phyloP scores from a whole-genome alignment of 2,329 filamentous ascomycete species.

The Fonsecaea pedrosoi region DNA sequence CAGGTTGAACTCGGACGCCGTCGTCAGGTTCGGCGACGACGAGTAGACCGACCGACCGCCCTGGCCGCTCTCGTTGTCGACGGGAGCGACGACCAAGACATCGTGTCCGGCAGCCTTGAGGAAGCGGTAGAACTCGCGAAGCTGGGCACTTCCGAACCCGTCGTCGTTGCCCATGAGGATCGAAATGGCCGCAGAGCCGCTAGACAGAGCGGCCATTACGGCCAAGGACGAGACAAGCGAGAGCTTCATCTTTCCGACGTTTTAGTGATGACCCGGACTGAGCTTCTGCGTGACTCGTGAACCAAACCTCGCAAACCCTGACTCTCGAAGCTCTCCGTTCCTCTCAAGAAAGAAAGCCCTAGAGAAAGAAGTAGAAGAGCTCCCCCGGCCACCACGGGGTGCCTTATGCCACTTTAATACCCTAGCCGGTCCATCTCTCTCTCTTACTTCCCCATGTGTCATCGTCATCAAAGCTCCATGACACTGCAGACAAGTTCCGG shows the following conservation, averaged over 20 bases:
- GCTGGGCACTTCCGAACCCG: slow-evolving; percentile 52
- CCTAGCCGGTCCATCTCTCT: not conserved
- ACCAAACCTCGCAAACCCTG: slow-evolving; percentile 6
- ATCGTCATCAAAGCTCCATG: not conserved
- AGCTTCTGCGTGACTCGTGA: not conserved
- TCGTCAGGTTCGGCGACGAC: slow-evolving; percentile 47
- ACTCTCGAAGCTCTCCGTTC: slow-evolving; percentile 9
- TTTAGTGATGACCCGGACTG: not conserved
- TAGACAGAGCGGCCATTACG: slow-evolving; percentile 2
- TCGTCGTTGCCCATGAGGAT: slow-evolving; percentile 47
- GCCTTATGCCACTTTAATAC: slow-evolving; percentile 10
- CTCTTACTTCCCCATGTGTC: not conserved
- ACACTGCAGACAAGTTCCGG: slow-evolving; percentile 4
- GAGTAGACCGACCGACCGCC: slow-evolving; percentile 56
- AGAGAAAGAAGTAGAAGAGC: not conserved
- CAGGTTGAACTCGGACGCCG: slow-evolving; percentile 52
- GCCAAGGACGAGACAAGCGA: slow-evolving; percentile 10
- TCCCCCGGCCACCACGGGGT: not conserved
- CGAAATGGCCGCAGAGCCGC: slow-evolving; percentile 33
- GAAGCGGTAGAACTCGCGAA: slow-evolving; percentile 51
- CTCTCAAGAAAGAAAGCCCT: not conserved
- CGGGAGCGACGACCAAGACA: slow-evolving; percentile 53
- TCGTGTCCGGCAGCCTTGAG: slow-evolving; percentile 49
- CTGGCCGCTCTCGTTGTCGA: slow-evolving; percentile 54
- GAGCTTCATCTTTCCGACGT: slow-evolving; percentile 13